Evolutionary conservation across 441 rosid genomes (phyloP), one percentile per base, ranked within the genome.

Genomic region (Croton laevigatus): DNA sequence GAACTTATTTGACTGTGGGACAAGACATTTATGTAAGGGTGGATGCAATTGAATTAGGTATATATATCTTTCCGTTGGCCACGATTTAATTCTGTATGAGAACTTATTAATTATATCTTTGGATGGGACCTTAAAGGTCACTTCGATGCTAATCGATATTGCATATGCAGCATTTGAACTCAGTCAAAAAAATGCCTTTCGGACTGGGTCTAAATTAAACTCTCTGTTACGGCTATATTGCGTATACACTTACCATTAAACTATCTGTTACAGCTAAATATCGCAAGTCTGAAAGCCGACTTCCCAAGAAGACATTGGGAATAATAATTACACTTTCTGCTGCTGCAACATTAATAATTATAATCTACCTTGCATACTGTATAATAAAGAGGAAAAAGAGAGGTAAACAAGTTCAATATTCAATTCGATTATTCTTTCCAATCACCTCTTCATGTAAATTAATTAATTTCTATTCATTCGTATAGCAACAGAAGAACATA

Each of bases 21-120:
- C 84, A 78, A 46, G 76, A 67, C 37, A 49, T 76, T 0, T 73
- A 49, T 8, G 27, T 80, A 12, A 60, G 80, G 6, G 83, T 76
- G 17, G 75, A 80, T 34, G 80, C 80, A 37, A 34, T 44, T 57
- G 78, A 73, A 5, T 72, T 76, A 73, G 71, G 61, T 54, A 65
- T 22, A 2, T 10, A 8, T 38, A 9, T 36, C 5, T 48, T 36
- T 40, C 6, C n/a, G n/a, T n/a, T n/a, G n/a, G n/a, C n/a, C n/a
- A n/a, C n/a, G n/a, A n/a, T n/a, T n/a, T n/a, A n/a, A n/a, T n/a
- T n/a, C n/a, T n/a, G n/a, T 0, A 11, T 16, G 51, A 5, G 12
- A 38, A 23, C 11, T 34, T 49, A 40, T 40, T 40, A 38, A 38
- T 8, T 38, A 3, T 38, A 38, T 37, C 40, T 37, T 37, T 37